These are phyloP conservation scores for Lactarius vividus DNA, from an alignment of 768 basidiomycete species.

Conservation along the genomic window DNA sequence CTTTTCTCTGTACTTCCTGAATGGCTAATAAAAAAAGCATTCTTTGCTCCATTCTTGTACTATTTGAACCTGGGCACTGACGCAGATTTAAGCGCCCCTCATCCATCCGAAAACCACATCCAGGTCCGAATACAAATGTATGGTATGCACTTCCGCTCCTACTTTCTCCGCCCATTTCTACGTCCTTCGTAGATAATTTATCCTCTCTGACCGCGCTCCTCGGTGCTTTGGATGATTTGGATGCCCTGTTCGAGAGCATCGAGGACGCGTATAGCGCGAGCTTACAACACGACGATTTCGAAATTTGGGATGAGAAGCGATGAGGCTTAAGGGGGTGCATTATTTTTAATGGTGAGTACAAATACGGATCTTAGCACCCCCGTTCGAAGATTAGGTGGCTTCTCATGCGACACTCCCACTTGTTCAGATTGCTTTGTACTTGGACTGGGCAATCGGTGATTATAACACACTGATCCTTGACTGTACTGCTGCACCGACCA, in stretches of 20 bases:
- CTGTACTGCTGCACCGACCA: not conserved
- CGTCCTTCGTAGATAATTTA: conserved; percentile 58
- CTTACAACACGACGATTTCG: conserved; percentile 51
- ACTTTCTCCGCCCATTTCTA: not conserved
- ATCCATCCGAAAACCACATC: conserved; percentile 96
- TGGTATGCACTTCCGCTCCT: conserved; percentile 51
- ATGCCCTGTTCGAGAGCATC: conserved; percentile 68
- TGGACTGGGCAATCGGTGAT: not conserved
- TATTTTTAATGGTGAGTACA: not conserved
- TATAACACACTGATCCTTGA: not conserved
- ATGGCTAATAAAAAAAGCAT: not conserved
- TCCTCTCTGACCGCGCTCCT: conserved; percentile 82
- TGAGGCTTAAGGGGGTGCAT: conserved; percentile 30
- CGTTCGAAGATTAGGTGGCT: not conserved
- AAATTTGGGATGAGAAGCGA: conserved; percentile 69
- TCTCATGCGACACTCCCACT: not conserved
- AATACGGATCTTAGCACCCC: not conserved
- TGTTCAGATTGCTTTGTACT: not conserved
- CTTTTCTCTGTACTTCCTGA: not conserved
- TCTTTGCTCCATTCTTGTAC: conserved; percentile 3
- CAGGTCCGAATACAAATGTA: conserved; percentile 99
- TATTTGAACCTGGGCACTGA: conserved; percentile 6
- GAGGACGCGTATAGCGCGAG: conserved; percentile 66
- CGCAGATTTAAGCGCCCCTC: conserved; percentile 61
- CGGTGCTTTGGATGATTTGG: conserved; percentile 72